phyloP scores from a whole-genome alignment of 2,329 filamentous ascomycete genomes.

The Fusarium sp. region DNA sequence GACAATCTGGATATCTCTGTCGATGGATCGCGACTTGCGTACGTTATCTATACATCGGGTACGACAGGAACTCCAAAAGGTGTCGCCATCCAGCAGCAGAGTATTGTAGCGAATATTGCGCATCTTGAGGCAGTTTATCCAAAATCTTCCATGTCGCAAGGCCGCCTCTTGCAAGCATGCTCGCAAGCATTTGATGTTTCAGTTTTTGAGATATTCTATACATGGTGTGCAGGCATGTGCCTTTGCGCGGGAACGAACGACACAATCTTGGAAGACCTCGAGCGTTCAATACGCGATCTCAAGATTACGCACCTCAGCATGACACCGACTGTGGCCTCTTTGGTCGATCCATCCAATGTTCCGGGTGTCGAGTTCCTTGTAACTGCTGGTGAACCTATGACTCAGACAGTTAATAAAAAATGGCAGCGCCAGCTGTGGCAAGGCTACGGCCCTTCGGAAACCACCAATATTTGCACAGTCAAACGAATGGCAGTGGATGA shows the following conservation, averaged over 20 bases:
- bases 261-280: constrained; percentile 79
- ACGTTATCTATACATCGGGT: constrained; percentile 87
- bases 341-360: constrained; percentile 78
- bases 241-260: constrained; percentile 84
- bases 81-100: constrained; percentile 82
- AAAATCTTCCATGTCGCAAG: constrained; percentile 53
- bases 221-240: constrained; percentile 84
- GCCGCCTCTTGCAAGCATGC: constrained; percentile 84
- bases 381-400: constrained; percentile 86
- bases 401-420: constrained; percentile 75
- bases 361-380: constrained; percentile 82
- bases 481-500: constrained; percentile 72
- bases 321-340: constrained; percentile 85
- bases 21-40: constrained; percentile 71
- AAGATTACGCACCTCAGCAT: constrained; percentile 84
- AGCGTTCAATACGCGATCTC: constrained; percentile 74
- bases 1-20: constrained; percentile 57
- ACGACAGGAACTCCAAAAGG: constrained; percentile 87
- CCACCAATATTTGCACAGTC: constrained; percentile 89
- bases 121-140: constrained; percentile 78
- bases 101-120: constrained; percentile 82
- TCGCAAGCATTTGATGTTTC: constrained; percentile 91
- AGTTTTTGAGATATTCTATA: constrained; percentile 91
- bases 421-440: constrained; percentile 83
- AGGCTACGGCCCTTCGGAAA: constrained; percentile 88